phyloP scores from a whole-genome alignment of 805 yeast genomes.

The Saturnispora silvae region DNA sequence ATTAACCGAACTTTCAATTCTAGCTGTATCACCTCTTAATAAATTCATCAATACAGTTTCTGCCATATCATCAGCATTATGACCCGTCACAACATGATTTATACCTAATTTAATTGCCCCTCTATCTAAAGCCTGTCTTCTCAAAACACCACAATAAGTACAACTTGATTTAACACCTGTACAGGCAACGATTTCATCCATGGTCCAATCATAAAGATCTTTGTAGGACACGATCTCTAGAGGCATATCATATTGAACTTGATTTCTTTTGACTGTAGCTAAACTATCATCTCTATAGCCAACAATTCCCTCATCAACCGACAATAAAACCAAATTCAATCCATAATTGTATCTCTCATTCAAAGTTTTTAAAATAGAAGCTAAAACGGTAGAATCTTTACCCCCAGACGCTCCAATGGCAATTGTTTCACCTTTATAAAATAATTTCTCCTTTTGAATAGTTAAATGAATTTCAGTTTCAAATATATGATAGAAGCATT shows the following conservation, averaged over 20 bases:
- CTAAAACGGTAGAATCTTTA: conserved; percentile 92
- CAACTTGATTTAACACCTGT: conserved; percentile 92
- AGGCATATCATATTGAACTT: conserved; percentile 47
- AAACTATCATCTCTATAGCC: conserved; percentile 96
- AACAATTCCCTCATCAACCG: conserved; percentile 93
- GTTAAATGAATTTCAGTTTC: conserved; percentile 95
- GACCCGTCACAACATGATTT: conserved; percentile 92
- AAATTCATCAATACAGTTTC: conserved; percentile 95
- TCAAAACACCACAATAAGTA: conserved; percentile 94
- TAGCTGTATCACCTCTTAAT: conserved; percentile 89
- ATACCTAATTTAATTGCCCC: conserved; percentile 86
- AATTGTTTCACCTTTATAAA: conserved; percentile 71
- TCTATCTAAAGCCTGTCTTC: conserved; percentile 93
- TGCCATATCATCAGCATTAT: conserved; percentile 98
- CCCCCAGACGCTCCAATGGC: conserved; percentile 99
- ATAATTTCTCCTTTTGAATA: conserved; percentile 57
- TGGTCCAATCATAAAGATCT: conserved; percentile 92
- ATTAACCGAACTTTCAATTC: conserved; percentile 79
- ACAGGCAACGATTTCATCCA: conserved; percentile 94
- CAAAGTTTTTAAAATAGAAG: conserved; percentile 72
- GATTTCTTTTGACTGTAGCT: conserved; percentile 93
- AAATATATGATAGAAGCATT: conserved; percentile 80
- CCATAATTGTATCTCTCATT: conserved; percentile 88
- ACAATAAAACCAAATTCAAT: conserved; percentile 66
- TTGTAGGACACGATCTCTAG: conserved; percentile 55